Evolutionary conservation across 2,329 filamentous ascomycete genomes (phyloP).

Genomic region (Stemphylium vesicarium): DNA sequence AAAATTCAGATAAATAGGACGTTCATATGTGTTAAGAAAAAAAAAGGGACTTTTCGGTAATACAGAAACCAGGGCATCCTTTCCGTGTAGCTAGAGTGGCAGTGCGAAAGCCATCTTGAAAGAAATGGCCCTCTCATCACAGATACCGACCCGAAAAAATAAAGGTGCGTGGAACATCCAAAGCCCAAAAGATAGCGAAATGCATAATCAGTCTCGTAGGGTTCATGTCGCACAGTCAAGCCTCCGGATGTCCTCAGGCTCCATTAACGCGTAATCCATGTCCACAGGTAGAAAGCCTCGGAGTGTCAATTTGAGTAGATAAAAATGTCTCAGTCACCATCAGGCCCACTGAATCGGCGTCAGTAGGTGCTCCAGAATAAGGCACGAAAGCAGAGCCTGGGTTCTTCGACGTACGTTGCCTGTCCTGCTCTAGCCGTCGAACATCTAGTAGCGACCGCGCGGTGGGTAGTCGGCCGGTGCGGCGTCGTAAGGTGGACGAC

Average conservation of each 20-base stretch:
- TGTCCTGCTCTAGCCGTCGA: neutral
- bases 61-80: conserved; percentile 4
- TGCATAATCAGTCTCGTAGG: conserved; percentile 11
- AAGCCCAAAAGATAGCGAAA: conserved; percentile 2
- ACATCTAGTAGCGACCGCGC: conserved; percentile 44
- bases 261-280: conserved; percentile 12
- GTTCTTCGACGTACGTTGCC: conserved; percentile 3
- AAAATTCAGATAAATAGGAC: conserved; percentile 3
- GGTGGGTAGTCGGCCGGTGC: conserved; percentile 54
- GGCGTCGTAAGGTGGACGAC: conserved; percentile 61
- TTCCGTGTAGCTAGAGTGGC: neutral
- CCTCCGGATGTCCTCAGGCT: conserved; percentile 9
- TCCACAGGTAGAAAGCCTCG: conserved; percentile 1
- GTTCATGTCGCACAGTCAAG: conserved; percentile 8
- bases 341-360: conserved; percentile 4
- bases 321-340: neutral
- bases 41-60: conserved; percentile 1
- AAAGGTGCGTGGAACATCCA: conserved; percentile 7
- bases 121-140: neutral
- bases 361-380: conserved; percentile 3
- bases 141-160: neutral
- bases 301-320: neutral
- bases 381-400: neutral
- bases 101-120: conserved; percentile 1
- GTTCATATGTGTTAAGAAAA: conserved; percentile 1